Conservation (phyloP, 108 stramenopile species). For the Schizochytrium sp. region DNA sequence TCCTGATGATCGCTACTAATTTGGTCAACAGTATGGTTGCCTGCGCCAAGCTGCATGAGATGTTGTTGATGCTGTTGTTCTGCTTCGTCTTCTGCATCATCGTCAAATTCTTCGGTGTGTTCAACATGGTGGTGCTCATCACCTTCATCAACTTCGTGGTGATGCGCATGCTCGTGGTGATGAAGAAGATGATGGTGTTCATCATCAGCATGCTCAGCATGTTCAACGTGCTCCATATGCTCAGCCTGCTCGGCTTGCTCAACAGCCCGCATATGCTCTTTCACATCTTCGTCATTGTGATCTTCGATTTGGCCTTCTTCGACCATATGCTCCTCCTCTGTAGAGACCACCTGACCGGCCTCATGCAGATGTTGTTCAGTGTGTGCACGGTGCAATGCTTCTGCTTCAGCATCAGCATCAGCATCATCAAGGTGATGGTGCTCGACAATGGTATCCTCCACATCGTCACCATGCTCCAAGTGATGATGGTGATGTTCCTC, state of each 20-base stretch:
- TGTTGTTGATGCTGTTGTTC: not conserved
- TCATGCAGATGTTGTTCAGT: not conserved
- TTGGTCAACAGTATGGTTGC: too few species aligned
- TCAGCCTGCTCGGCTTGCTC: not conserved
- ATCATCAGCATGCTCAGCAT: not conserved
- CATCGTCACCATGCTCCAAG: not conserved
- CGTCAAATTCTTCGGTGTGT: not conserved
- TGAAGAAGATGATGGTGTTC: not conserved
- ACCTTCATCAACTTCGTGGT: not conserved
- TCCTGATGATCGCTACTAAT: too few species aligned
- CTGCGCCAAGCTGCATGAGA: too few species aligned
- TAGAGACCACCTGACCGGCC: too few species aligned
- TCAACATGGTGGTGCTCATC: not conserved
- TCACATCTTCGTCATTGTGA: not conserved
- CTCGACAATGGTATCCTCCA: too few species aligned
- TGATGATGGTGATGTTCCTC: not conserved
- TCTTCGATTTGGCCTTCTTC: not conserved
- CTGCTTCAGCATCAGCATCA: not conserved
- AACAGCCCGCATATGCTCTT: not conserved
- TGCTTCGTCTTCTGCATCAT: not conserved
- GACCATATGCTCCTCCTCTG: constrained; percentile 4
- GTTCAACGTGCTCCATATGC: constrained; percentile 19
- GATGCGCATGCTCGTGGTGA: not conserved
- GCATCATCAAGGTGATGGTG: too few species aligned
- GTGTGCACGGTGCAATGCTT: not conserved